phyloP scores from a whole-genome alignment of 208 protist genomes.

The Leptomonas seymouri region DNA sequence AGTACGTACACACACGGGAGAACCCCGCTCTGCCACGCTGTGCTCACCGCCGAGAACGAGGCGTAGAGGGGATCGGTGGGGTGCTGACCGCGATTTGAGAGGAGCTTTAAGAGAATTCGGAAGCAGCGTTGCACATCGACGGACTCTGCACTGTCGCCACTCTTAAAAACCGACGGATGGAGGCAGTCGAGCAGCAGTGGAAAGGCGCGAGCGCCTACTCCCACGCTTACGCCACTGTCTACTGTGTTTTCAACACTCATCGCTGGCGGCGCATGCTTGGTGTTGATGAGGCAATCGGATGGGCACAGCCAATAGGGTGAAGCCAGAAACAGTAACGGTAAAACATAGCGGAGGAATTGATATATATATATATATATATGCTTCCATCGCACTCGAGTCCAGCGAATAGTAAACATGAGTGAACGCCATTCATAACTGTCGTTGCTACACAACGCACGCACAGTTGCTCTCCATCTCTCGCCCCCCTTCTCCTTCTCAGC shows the following conservation, averaged over 20 bases:
- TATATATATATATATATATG: too few relatives aligned
- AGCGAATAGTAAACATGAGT: too few relatives aligned
- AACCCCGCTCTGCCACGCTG: slow-evolving; percentile 24
- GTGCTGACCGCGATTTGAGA: slow-evolving; percentile 19
- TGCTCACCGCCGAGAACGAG: slow-evolving; percentile 21
- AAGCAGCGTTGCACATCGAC: slow-evolving; percentile 7
- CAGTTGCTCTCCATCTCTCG: too few relatives aligned
- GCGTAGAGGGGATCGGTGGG: slow-evolving; percentile 8
- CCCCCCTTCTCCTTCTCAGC: too few relatives aligned
- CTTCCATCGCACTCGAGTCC: too few relatives aligned
- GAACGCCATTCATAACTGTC: too few relatives aligned
- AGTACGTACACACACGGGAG: slow-evolving; percentile 32
- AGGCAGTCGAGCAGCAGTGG: slow-evolving; percentile 5
- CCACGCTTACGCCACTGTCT: background rate
- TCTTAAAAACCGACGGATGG: slow-evolving; percentile 5
- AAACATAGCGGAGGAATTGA: too few relatives aligned
- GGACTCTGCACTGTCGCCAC: background rate
- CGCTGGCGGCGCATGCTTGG: background rate
- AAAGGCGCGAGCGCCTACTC: background rate
- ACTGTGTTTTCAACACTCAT: background rate
- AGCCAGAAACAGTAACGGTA: too few relatives aligned
- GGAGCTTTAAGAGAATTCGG: slow-evolving; percentile 10
- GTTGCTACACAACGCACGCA: too few relatives aligned
- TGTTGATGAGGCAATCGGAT: too few relatives aligned
- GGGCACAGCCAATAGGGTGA: too few relatives aligned